These are phyloP conservation scores for Ceratocystis colombiana DNA, from an alignment of 2,329 filamentous ascomycete species.

Conservation along the genomic window DNA sequence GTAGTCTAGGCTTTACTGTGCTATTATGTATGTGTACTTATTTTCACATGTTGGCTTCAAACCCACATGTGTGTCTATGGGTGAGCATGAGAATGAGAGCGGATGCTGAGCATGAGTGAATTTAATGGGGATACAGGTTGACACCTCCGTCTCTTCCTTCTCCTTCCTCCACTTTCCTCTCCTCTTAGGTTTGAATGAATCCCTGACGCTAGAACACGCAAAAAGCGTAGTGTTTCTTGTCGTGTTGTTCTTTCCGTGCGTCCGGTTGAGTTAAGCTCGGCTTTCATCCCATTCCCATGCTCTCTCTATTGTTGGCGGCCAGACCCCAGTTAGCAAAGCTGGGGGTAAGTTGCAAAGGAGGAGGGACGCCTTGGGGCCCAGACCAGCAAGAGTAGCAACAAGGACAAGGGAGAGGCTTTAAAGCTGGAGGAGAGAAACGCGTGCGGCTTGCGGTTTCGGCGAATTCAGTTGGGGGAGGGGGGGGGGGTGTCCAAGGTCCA, in stretches of 20 bases:
- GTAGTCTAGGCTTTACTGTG: neutral
- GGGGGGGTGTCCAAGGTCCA: neutral
- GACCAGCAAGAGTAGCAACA: neutral
- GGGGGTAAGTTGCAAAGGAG: neutral
- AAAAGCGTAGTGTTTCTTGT: neutral
- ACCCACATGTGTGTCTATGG: neutral
- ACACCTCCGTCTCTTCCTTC: no score
- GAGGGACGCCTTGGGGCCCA: neutral
- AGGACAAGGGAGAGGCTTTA: neutral
- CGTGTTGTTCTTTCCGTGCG: conserved; percentile 16
- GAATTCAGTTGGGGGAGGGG: neutral
- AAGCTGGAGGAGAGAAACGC: neutral
- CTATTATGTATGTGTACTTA: neutral
- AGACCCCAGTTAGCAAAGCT: neutral
- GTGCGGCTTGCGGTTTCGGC: no score
- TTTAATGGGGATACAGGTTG: no score
- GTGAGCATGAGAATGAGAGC: neutral
- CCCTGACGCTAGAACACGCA: neutral
- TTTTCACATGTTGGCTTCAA: neutral
- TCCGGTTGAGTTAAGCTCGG: conserved; percentile 17
- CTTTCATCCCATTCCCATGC: conserved; percentile 14
- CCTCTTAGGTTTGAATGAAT: neutral
- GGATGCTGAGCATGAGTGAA: neutral
- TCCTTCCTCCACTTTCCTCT: neutral
- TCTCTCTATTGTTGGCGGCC: neutral